Base-by-base conservation (phyloP, 2,329 filamentous ascomycete species). In the Metarhizium rileyi region DNA sequence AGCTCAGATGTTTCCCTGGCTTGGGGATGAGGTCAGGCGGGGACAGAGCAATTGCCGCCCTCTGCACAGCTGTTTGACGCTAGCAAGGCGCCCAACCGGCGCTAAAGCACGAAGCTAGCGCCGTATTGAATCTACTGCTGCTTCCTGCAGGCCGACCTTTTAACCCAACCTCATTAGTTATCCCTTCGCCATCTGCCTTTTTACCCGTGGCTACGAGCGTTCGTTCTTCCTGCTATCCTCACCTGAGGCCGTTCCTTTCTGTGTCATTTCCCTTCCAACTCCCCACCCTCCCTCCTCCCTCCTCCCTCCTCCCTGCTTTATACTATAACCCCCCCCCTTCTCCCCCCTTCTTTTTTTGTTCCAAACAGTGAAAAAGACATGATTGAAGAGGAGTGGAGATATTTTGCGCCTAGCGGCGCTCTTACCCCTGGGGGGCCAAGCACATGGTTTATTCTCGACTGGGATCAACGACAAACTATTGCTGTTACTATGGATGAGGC, bases 401-500 rank as follows among this genome's bases (percentile, higher is more conserved):
- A 35, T 38, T 50, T 43, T 25, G 47, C 42, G 16, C 48, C 44
- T 6, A 22, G 44, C 26, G 50, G 50, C 30, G 48, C 16, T 27
- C 36, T 50, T 12, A 8, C 2, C 7, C 47, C 50, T 14, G 54
- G 53, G 26, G 58, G 56, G 7, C 53, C 56, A 50, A 61, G 58
- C 50, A 59, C 55, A 18, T 57, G 55, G 53, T 33, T 59, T 41
- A 50, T 60, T 25, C 40, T 51, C 41, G 58, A 60, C 40, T 59
- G 50, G 53, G 59, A 61, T 47, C 56, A 59, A 38, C 51, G 60
- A 50, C 55, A 55, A 12, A 40, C 53, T 27, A 51, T 62, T 47
- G 47, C 56, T 18, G 56, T 60, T 18, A 58, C 56, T 40, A 58
- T 61, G 55, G 58, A 60, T 43, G 55, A 52, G 23, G 56, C 56